Conservation (phyloP, 179 eudicot genomes). For the Silene coronaria region DNA sequence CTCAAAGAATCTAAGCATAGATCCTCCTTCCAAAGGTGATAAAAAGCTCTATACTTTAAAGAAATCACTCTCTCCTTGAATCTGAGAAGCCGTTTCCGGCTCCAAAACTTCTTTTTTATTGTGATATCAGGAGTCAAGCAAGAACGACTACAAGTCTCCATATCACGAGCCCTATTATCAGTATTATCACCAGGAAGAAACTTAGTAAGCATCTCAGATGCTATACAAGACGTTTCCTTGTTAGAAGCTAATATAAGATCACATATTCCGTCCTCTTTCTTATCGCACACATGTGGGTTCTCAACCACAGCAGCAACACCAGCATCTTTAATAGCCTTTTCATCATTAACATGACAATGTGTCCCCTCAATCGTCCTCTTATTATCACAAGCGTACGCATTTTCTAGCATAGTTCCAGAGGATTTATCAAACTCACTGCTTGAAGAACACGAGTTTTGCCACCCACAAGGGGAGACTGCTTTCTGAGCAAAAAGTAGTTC, state of each 20-base stretch:
- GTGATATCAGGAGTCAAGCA: slow-evolving; percentile 29
- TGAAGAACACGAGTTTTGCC: slow-evolving; percentile 15
- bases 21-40: slow-evolving; percentile 79
- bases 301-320: slow-evolving; percentile 6
- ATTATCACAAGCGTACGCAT: slow-evolving; percentile 15
- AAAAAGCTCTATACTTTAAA: slow-evolving; percentile 62
- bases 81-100: slow-evolving; percentile 42
- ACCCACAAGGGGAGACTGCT: slow-evolving; percentile 17
- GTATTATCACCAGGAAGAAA: slow-evolving; percentile 36
- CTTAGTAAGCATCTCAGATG: slow-evolving; percentile 49
- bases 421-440: slow-evolving; percentile 22
- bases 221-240: slow-evolving; percentile 47
- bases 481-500: slow-evolving; percentile 33
- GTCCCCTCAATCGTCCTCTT: slow-evolving; percentile 25
- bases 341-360: slow-evolving; percentile 25
- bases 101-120: slow-evolving; percentile 41
- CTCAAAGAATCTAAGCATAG: slow-evolving; percentile 48
- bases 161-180: slow-evolving; percentile 12
- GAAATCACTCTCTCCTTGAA: slow-evolving; percentile 61
- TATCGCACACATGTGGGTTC: slow-evolving; percentile 13
- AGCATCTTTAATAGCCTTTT: slow-evolving; percentile 5
- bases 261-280: slow-evolving; percentile 25
- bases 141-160: slow-evolving; percentile 20
- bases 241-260: slow-evolving; percentile 47
- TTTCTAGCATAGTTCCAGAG: slow-evolving; percentile 18